Percentiles rank a stretch among this genome's conserved stretches.
These are phyloP conservation scores for Trichophyton mentagrophytes DNA, from an alignment of 2,329 filamentous ascomycete genomes.

Conservation along the genomic window DNA sequence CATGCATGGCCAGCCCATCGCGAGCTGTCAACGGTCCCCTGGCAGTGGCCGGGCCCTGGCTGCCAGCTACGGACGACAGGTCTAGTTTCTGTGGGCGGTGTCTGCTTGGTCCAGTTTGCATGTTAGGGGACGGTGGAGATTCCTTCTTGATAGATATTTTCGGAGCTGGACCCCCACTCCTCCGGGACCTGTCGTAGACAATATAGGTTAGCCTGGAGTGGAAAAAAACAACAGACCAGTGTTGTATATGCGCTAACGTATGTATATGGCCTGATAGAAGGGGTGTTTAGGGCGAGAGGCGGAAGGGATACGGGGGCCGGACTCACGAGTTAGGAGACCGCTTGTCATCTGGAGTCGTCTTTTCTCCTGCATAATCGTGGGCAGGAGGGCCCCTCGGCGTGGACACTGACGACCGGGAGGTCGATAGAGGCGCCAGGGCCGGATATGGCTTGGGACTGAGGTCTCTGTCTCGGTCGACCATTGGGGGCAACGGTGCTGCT, in stretches of 20 bases:
- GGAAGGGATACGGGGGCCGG: conserved; percentile 6
- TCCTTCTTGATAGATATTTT: conserved; percentile 97
- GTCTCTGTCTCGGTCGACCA: conserved; percentile 30
- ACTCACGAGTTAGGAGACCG: conserved; percentile 41
- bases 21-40: conserved; percentile 58
- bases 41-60: conserved; percentile 51
- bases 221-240: neutral
- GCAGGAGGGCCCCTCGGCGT: conserved; percentile 23
- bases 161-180: conserved; percentile 41
- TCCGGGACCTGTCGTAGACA: conserved; percentile 17
- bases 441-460: conserved; percentile 35
- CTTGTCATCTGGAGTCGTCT: conserved; percentile 37
- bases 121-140: conserved; percentile 66
- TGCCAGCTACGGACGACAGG: conserved; percentile 33
- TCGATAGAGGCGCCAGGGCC: conserved; percentile 27
- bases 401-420: conserved; percentile 23
- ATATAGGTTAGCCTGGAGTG: neutral
- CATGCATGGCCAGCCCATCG: conserved; percentile 71
- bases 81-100: conserved; percentile 36
- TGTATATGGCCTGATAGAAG: neutral
- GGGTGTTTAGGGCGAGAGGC: too few relatives aligned
- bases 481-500: conserved; percentile 31
- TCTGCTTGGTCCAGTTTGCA: conserved; percentile 47
- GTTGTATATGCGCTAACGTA: neutral
- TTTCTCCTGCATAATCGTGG: conserved; percentile 25